Evolutionary conservation across 1,284 basidiomycete species (phyloP).

Genomic region (Fomes fomentarius): DNA sequence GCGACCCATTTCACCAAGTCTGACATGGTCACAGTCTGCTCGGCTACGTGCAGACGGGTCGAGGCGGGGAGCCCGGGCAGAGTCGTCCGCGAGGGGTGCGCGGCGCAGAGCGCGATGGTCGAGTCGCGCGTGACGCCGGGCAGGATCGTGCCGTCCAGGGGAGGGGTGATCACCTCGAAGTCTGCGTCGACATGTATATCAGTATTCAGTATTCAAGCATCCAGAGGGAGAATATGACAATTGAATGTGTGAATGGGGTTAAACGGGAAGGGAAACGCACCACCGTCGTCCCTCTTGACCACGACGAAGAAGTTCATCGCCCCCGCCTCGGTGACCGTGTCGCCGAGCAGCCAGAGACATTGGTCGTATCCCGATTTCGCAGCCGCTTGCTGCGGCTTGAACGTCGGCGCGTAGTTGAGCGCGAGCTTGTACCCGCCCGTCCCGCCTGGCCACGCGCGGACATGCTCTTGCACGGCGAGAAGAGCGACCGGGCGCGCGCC

Average conservation of each 20-base stretch:
- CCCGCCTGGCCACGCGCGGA: constrained; percentile 86
- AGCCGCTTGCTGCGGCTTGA: constrained; percentile 69
- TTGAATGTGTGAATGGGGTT: not conserved
- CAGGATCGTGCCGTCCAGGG: constrained; percentile 76
- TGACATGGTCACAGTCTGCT: constrained; percentile 44
- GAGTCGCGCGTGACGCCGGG: constrained; percentile 80
- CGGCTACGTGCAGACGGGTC: constrained; percentile 48
- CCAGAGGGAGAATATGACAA: too few species aligned
- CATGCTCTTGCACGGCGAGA: constrained; percentile 67
- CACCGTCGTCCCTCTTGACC: constrained; percentile 46
- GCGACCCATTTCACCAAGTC: constrained; percentile 56
- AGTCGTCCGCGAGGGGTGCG: constrained; percentile 55
- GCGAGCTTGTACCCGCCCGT: constrained; percentile 70
- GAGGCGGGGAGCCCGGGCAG: constrained; percentile 40
- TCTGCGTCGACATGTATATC: constrained; percentile 40
- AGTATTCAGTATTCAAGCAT: too few species aligned
- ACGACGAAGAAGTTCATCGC: constrained; percentile 70
- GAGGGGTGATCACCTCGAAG: constrained; percentile 72
- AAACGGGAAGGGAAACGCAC: constrained; percentile 30
- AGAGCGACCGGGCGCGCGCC: constrained; percentile 69
- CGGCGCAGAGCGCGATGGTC: constrained; percentile 61
- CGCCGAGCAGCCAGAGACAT: constrained; percentile 58
- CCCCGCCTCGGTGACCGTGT: constrained; percentile 49
- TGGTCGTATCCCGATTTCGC: constrained; percentile 74
- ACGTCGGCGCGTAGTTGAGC: constrained; percentile 72